These are phyloP conservation scores for Tetrapisispora namnaoensis DNA, from an alignment of 805 yeast genomes.

Conservation along the genomic window DNA sequence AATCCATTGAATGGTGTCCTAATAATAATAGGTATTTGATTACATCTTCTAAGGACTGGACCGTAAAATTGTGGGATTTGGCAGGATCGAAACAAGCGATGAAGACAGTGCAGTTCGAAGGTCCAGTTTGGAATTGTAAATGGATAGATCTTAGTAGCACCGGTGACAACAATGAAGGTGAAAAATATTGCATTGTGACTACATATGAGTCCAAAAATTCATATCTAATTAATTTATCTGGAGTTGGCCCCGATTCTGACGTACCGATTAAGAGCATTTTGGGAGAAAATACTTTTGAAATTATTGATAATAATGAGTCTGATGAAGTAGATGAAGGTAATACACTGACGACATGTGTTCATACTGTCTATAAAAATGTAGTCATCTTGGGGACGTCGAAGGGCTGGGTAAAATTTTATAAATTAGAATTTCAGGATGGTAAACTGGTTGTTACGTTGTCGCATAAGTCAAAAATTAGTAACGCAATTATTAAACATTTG, in stretches of 20 bases:
- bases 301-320: constrained; percentile 9
- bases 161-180: constrained; percentile 1
- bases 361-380: constrained; percentile 31
- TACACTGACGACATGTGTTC: constrained; percentile 23
- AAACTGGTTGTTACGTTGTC: constrained; percentile 26
- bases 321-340: constrained; percentile 25
- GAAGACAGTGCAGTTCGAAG: constrained; percentile 44
- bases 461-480: constrained; percentile 47
- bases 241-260: background rate
- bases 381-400: constrained; percentile 70
- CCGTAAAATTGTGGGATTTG: constrained; percentile 72
- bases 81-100: constrained; percentile 30
- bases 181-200: constrained; percentile 47
- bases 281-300: constrained; percentile 21
- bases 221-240: constrained; percentile 14
- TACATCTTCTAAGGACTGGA: constrained; percentile 75
- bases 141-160: constrained; percentile 11
- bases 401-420: constrained; percentile 58
- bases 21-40: constrained; percentile 57
- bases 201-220: constrained; percentile 52
- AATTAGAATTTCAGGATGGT: constrained; percentile 3
- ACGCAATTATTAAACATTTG: constrained; percentile 62
- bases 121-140: constrained; percentile 57
- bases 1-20: constrained; percentile 64
- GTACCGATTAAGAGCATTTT: background rate